Evolutionary conservation across 495 filamentous ascomycete genomes (phyloP).

Genomic region (Penicillium fimorum): DNA sequence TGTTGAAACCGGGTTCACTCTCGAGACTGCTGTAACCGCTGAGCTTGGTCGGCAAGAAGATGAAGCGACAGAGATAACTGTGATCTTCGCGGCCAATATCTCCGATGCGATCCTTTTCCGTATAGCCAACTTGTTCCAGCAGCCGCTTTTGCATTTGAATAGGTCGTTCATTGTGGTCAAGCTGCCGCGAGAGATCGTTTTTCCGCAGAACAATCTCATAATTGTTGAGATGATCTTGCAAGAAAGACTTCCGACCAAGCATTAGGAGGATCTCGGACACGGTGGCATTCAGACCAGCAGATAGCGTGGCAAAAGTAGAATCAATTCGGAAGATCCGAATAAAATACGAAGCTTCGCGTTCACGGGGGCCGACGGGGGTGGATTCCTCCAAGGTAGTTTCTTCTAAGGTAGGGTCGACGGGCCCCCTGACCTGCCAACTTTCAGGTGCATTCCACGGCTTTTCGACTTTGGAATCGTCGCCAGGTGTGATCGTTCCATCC

Average conservation of each 20-base stretch:
- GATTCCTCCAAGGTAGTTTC: conserved; percentile 50
- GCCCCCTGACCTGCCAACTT: conserved; percentile 83
- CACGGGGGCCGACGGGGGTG: conserved; percentile 39
- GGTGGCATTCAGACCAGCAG: conserved; percentile 73
- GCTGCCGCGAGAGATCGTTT: conserved; percentile 81
- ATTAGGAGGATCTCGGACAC: conserved; percentile 80
- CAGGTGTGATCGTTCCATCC: conserved; percentile 49
- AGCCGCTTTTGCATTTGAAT: conserved; percentile 90
- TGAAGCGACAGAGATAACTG: conserved; percentile 92
- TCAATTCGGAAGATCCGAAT: conserved; percentile 95
- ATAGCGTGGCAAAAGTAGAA: conserved; percentile 88
- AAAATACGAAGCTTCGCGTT: conserved; percentile 74
- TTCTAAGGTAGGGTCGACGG: conserved; percentile 60
- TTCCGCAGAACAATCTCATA: conserved; percentile 95
- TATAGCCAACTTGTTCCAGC: conserved; percentile 89
- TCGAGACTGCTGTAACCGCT: conserved; percentile 69
- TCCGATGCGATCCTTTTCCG: conserved; percentile 80
- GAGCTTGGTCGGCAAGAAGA: conserved; percentile 84
- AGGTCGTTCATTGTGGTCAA: conserved; percentile 75
- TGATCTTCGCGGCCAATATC: conserved; percentile 98
- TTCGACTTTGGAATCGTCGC: conserved; percentile 26
- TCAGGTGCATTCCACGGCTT: conserved; percentile 80
- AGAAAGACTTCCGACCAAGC: conserved; percentile 85
- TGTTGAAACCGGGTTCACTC: conserved; percentile 75
- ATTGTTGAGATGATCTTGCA: conserved; percentile 84